Evolutionary conservation across 75 land plant genomes (phyloP).

Genomic region (Cupressus sempervirens): DNA sequence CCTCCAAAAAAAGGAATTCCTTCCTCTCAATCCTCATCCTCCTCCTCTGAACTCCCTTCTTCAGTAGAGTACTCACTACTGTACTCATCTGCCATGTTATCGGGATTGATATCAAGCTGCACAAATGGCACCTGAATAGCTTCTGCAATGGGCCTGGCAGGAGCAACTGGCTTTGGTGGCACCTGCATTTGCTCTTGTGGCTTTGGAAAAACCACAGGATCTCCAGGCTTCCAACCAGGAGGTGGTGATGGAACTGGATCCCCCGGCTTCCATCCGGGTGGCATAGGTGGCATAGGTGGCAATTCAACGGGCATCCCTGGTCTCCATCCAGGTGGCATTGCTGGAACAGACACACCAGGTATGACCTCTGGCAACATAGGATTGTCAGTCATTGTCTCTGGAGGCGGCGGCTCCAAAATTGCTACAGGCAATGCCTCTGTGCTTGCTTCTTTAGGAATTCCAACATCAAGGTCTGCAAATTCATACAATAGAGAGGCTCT

Average conservation of each 20-base stretch:
- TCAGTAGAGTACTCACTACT: slow-evolving; percentile 79
- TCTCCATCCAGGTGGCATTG: no score
- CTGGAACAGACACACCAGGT: no score
- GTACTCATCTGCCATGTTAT: slow-evolving; percentile 63
- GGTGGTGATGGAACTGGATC: slow-evolving; percentile 80
- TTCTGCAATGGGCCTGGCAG: slow-evolving; percentile 29
- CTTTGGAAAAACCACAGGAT: slow-evolving; percentile 31
- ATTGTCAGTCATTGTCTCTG: no score
- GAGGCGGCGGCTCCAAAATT: no score
- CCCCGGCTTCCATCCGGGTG: slow-evolving; percentile 25
- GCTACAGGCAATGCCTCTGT: no score
- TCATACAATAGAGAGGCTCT: no score
- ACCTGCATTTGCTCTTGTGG: slow-evolving; percentile 12
- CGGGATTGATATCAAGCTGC: slow-evolving; percentile 76
- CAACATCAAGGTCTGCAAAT: no score
- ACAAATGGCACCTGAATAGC: slow-evolving; percentile 76
- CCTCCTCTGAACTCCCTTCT: slow-evolving; percentile 79
- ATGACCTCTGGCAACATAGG: no score
- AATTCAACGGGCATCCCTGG: no score
- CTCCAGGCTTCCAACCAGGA: slow-evolving; percentile 32
- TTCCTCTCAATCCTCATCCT: slow-evolving; percentile 38
- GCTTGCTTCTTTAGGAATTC: no score
- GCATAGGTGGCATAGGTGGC: no score
- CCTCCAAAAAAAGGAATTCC: neutral
- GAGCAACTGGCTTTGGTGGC: slow-evolving; percentile 16